phyloP scores from a whole-genome alignment of 768 basidiomycete genomes.

The Russula sp. region DNA sequence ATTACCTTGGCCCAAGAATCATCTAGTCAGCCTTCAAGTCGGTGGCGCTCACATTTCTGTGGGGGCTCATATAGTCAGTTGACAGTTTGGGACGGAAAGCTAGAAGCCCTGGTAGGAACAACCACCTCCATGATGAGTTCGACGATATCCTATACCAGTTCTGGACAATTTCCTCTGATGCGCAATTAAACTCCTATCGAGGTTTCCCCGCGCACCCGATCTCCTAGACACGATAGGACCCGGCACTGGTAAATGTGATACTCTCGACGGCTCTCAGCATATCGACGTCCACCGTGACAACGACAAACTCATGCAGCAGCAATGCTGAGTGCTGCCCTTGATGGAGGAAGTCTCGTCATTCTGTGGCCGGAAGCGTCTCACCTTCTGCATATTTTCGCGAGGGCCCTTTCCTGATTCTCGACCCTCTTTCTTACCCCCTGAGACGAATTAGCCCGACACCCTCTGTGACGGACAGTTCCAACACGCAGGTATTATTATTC shows the following conservation, averaged over 20 bases:
- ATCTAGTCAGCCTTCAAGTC: too few species aligned
- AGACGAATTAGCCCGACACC: too few species aligned
- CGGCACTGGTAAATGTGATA: background rate
- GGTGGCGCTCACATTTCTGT: too few species aligned
- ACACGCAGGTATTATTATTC: background rate
- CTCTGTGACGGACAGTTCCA: constrained; percentile 7
- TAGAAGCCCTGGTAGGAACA: too few species aligned
- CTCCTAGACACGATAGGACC: too few species aligned
- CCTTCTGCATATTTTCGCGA: constrained; percentile 5
- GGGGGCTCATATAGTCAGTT: too few species aligned
- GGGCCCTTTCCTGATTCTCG: constrained; percentile 9
- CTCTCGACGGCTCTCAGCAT: background rate
- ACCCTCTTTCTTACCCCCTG: constrained; percentile 3
- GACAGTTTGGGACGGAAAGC: too few species aligned
- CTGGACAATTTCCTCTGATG: background rate
- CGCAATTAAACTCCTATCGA: background rate
- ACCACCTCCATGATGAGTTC: background rate
- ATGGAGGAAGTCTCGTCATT: background rate
- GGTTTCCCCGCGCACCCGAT: background rate
- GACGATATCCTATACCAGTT: constrained; percentile 3
- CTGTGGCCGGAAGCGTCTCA: background rate
- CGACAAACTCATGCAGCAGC: constrained; percentile 10
- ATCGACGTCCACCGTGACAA: background rate
- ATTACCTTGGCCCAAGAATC: too few species aligned
- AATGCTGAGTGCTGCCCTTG: constrained; percentile 13